phyloP scores from a whole-genome alignment of 352 stramenopile genomes.

The Phytophthora meadii region DNA sequence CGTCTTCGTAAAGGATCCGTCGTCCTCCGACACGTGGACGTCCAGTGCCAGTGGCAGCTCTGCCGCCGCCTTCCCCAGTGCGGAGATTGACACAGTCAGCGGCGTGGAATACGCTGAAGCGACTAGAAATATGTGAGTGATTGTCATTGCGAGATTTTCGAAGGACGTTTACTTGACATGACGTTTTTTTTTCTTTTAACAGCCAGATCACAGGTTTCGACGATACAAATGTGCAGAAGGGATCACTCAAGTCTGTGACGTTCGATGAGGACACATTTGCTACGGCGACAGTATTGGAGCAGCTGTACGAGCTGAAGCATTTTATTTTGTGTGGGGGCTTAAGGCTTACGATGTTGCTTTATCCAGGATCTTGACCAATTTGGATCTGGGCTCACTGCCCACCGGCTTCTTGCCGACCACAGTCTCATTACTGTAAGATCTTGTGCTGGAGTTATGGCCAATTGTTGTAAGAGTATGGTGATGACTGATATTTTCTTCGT shows the following conservation, averaged over 20 bases:
- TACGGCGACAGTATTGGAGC: slow-evolving; percentile 40
- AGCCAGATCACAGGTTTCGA: slow-evolving; percentile 83
- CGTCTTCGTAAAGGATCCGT: slow-evolving; percentile 76
- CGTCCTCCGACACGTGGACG: slow-evolving; percentile 51
- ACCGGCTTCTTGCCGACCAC: slow-evolving; percentile 60
- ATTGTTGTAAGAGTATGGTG: slow-evolving; percentile 9
- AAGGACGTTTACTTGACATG: background rate
- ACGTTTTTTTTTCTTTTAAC: background rate
- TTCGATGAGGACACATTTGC: slow-evolving; percentile 59
- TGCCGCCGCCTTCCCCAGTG: slow-evolving; percentile 49
- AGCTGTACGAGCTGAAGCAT: slow-evolving; percentile 47
- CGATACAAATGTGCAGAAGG: slow-evolving; percentile 59
- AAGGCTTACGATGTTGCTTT: background rate
- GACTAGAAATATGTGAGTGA: slow-evolving; percentile 56
- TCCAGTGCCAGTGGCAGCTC: slow-evolving; percentile 27
- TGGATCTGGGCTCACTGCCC: slow-evolving; percentile 58
- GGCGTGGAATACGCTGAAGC: slow-evolving; percentile 49
- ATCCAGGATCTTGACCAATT: slow-evolving; percentile 59
- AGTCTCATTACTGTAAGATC: slow-evolving; percentile 48
- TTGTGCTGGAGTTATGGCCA: background rate
- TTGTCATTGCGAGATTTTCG: slow-evolving; percentile 5
- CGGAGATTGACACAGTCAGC: slow-evolving; percentile 55
- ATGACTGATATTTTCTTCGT: background rate
- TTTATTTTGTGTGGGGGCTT: background rate
- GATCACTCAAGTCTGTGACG: slow-evolving; percentile 57